phyloP scores from a whole-genome alignment of 352 stramenopile genomes.

The Globisporangium parvum region DNA sequence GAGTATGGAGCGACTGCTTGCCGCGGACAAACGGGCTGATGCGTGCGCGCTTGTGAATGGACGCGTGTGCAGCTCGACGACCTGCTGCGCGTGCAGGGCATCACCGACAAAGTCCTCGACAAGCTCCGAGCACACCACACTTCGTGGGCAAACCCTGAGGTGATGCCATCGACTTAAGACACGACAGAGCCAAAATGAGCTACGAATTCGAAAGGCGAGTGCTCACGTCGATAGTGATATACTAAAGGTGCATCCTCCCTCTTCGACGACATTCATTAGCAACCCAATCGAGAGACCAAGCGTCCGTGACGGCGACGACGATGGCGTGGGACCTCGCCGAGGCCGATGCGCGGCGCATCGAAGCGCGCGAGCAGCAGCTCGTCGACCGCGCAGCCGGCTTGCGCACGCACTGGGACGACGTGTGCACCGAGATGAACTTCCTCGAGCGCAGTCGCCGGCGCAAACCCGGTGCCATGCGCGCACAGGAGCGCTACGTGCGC shows the following conservation, averaged over 20 bases:
- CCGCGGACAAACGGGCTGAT: neutral
- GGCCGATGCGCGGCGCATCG: slow-evolving; percentile 19
- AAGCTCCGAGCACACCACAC: slow-evolving; percentile 39
- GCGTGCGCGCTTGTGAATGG: no score
- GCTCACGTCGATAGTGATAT: no score
- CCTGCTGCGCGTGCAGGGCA: slow-evolving; percentile 31
- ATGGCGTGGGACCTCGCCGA: slow-evolving; percentile 25
- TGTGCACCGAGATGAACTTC: slow-evolving; percentile 57
- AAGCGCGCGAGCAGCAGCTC: slow-evolving; percentile 16
- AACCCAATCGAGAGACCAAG: neutral
- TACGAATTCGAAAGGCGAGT: no score
- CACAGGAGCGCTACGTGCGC: slow-evolving; percentile 66
- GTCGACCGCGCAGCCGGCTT: slow-evolving; percentile 6
- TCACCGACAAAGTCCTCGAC: slow-evolving; percentile 37
- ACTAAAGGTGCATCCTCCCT: neutral
- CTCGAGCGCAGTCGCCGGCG: slow-evolving; percentile 68
- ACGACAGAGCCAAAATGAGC: neutral
- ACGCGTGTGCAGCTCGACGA: slow-evolving; percentile 26
- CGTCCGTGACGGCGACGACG: neutral
- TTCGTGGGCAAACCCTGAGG: slow-evolving; percentile 8
- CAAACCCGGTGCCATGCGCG: slow-evolving; percentile 65
- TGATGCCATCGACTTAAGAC: neutral
- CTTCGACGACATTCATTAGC: neutral
- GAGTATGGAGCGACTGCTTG: neutral
- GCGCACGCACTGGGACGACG: slow-evolving; percentile 34